phyloP scores from a whole-genome alignment of 2,329 filamentous ascomycete species.

The Dryadomyces quercivorus region DNA sequence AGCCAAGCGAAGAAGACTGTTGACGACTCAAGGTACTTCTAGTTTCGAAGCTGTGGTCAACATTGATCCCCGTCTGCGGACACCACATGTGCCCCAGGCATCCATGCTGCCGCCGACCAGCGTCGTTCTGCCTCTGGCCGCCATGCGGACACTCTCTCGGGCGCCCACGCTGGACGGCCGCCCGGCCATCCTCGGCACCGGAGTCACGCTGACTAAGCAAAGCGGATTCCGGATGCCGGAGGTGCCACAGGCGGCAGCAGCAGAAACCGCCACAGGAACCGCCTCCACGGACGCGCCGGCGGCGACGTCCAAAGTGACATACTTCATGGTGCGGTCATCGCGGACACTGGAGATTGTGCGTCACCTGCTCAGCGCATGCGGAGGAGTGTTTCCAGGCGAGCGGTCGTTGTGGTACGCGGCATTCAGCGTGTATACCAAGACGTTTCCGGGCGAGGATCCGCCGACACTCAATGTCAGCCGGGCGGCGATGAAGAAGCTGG shows the following conservation, averaged over 20 bases:
- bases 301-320: slow-evolving; percentile 8
- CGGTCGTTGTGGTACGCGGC: slow-evolving; percentile 36
- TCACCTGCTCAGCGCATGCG: slow-evolving; percentile 26
- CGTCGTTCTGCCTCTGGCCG: background rate
- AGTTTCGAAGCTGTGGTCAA: background rate
- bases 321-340: slow-evolving; percentile 12
- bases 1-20: background rate
- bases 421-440: slow-evolving; percentile 30
- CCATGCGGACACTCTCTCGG: background rate
- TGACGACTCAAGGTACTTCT: background rate
- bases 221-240: background rate
- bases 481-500: slow-evolving; percentile 24
- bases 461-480: slow-evolving; percentile 28
- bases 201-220: no score
- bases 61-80: background rate
- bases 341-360: slow-evolving; percentile 27
- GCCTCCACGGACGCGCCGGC: background rate
- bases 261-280: background rate
- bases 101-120: background rate
- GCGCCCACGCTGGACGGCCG: background rate
- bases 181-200: background rate
- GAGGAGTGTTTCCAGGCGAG: slow-evolving; percentile 39
- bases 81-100: background rate
- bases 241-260: background rate
- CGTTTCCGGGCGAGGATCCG: slow-evolving; percentile 25